Evolutionary conservation across 108 stramenopile species (phyloP), one percentile per base, ranked within the genome.

Genomic region (Schizochytrium sp.): DNA sequence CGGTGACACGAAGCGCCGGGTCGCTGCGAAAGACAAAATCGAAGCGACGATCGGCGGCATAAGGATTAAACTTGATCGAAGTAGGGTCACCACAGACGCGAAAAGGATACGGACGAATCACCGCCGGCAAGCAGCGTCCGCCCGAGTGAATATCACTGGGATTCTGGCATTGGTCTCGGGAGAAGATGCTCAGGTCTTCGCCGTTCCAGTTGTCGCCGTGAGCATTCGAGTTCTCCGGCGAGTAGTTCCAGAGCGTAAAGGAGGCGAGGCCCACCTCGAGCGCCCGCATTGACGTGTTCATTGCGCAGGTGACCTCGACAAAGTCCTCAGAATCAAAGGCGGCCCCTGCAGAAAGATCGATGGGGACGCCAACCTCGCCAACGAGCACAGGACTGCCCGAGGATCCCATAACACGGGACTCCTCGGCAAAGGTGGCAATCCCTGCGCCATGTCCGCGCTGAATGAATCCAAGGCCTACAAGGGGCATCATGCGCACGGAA

Each of bases 161-260:
- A 23, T 83, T 5, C n/a, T 28, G 19, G 45, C 45, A n/a, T 51
- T 92, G 91, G 53, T 92, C 92, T 19, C 83, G 44, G 25, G 87
- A 72, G 57, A 88, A 92, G 4, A 92, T 34, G 18, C 88, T 89
- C 58, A 92, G 76, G 87, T 92, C 90, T 57, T 92, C 92, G 3
- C 90, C 91, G 58, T 92, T 92, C 92, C 92, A 92, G 25, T 71
- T 21, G 48, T 92, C 92, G 10, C 92, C 92, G 34, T 18, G 47
- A 8, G 4, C 23, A 47, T 92, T 88, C 48, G 90, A 72, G 69
- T 92, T 91, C 44, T 92, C 91, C 3, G 90, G 58, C 57, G 91
- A 87, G 76, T 92, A 92, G 60, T 87, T 89, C 92, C 92, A 92
- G 21, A 92, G 34, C 16, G 92, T 91, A 25, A 89, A 92, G 12